Evolutionary conservation across 2,329 filamentous ascomycete genomes (phyloP).

Genomic region (Colletotrichum sidae): DNA sequence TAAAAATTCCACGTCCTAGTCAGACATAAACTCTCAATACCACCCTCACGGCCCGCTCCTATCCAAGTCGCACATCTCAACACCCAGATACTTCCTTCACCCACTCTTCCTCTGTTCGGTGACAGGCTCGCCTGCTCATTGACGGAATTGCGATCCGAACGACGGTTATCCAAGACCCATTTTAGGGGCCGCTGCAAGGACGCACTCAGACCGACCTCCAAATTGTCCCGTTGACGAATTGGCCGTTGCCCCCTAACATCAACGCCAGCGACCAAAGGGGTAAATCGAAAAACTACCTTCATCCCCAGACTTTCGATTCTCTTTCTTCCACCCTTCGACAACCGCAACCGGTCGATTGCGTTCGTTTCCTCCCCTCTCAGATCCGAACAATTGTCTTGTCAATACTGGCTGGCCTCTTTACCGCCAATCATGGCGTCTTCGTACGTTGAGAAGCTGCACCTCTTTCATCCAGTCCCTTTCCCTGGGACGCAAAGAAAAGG

Average conservation of each 20-base stretch:
- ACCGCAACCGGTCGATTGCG: constrained; percentile 33
- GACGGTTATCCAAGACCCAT: constrained; percentile 15
- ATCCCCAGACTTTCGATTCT: constrained; percentile 6
- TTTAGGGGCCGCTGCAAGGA: constrained; percentile 20
- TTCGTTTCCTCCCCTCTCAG: constrained; percentile 18
- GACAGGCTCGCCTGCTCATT: constrained; percentile 2
- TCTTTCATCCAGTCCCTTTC: constrained; percentile 23
- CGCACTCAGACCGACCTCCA: constrained; percentile 10
- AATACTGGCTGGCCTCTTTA: constrained; percentile 26
- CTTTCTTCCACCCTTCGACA: constrained; percentile 15
- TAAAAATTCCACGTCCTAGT: constrained; percentile 37
- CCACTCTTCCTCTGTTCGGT: constrained; percentile 6
- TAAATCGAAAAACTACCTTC: constrained; percentile 25
- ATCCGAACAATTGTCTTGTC: constrained; percentile 31
- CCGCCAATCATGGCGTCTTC: constrained; percentile 39
- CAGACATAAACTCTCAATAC: constrained; percentile 36
- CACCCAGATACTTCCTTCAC: constrained; percentile 16
- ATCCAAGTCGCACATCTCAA: constrained; percentile 26
- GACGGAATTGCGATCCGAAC: constrained; percentile 17
- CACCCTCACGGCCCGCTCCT: constrained; percentile 36
- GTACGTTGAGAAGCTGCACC: constrained; percentile 30
- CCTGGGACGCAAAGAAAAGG: constrained; percentile 10
- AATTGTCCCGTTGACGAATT: constrained; percentile 32
- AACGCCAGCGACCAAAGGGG: constrained; percentile 36
- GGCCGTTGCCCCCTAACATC: constrained; percentile 35